Evolutionary conservation across 1,139 yeast species (phyloP), one percentile per base, ranked within the genome.

Genomic region (Zygosaccharomyces pseudobailii): DNA sequence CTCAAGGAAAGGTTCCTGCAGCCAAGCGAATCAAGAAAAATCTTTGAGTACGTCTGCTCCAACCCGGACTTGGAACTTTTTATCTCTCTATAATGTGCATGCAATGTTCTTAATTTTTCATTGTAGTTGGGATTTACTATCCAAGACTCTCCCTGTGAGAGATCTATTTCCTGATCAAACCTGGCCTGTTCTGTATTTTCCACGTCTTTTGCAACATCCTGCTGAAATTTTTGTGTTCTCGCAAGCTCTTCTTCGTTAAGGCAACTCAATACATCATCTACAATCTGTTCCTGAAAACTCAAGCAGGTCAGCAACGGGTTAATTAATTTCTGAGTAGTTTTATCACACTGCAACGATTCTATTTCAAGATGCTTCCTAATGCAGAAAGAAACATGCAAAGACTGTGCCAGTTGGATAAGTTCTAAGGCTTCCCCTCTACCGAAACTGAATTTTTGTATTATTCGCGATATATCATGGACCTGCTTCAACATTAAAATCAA

Each of bases 401-500:
- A 71, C 19, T 63, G 62, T 0, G 79, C 73, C 5, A 77, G 56
- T 17, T 72, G 68, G 2, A 75, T 57, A 38, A 79, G 57, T 40
- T 78, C 82, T 19, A 68, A 49, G 0, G 78, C 72, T 22, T 68
- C 71, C 0, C 76, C 76, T 42, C 71, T 66, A 6, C 73, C 74
- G 49, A 76, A 63, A 7, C 73, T 66, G 43, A 79, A 65, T 44
- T 79, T 70, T 56, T 84, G 86, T 3, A 83, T 56, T 7, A 79
- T 70, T 47, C 88, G 72, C 17, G 73, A 71, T 4, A 79, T 65
- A 64, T 82, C 88, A 8, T 73, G 69, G 4, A 77, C 69, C 3
- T 63, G 59, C 34, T 68, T 70, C 39, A 79, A 61, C 20, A 63
- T 52, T 1, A 55, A 50, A 1, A 62, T 46, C 1, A 80, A 41